Evolutionary conservation across 2,329 filamentous ascomycete genomes (phyloP).

Genomic region (Zopfia rhizophila): DNA sequence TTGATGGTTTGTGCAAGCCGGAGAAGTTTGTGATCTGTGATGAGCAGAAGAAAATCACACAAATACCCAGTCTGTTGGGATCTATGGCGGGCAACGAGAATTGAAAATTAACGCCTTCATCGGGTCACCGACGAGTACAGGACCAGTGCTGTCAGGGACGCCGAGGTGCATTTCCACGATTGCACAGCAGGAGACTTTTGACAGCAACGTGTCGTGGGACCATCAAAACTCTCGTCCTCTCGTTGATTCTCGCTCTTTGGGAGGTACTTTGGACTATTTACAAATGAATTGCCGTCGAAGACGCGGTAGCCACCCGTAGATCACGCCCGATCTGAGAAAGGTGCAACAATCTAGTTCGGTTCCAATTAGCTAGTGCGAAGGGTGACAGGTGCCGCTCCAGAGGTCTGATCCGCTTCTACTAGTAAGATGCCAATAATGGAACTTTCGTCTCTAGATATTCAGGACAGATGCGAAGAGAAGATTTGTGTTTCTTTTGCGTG

Average conservation of each 20-base stretch:
- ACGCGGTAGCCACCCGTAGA: too few relatives aligned
- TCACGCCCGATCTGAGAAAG: too few relatives aligned
- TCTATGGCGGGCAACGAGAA: background rate
- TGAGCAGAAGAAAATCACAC: background rate
- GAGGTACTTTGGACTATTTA: too few relatives aligned
- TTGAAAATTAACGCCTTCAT: background rate
- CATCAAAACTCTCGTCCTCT: too few relatives aligned
- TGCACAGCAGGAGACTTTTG: too few relatives aligned
- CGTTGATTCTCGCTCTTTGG: too few relatives aligned
- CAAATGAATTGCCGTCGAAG: too few relatives aligned
- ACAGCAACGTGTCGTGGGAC: too few relatives aligned
- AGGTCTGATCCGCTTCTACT: constrained; percentile 4
- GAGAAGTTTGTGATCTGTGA: background rate
- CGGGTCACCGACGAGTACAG: constrained; percentile 2
- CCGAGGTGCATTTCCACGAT: too few relatives aligned
- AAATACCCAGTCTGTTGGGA: constrained; percentile 3
- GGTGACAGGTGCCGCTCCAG: background rate
- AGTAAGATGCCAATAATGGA: constrained; percentile 11
- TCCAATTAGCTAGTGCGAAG: constrained; percentile 17
- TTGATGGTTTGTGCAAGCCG: too few relatives aligned
- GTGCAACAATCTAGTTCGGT: too few relatives aligned
- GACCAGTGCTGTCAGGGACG: background rate
- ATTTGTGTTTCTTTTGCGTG: background rate
- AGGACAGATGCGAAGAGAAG: constrained; percentile 3
- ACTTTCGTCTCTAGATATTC: constrained; percentile 16